These are phyloP conservation scores for Helianthus annuus DNA, from an alignment of 129 eudicot species.

Conservation along the genomic window HanXRQr2.0-SUNRISE NC_035444.2:77974781-77975280, in stretches of 20 bases:
- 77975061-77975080: constrained; percentile 29
- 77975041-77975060: constrained; percentile 36
- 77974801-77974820: background rate
- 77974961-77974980: constrained; percentile 22
- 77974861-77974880: constrained; percentile 15
- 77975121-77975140: constrained; percentile 24
- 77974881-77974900: constrained; percentile 33
- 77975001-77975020: constrained; percentile 33
- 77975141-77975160: constrained; percentile 24
- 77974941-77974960: constrained; percentile 24
- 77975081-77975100: constrained; percentile 34
- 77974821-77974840: background rate
- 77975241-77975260: background rate
- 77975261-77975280: too few relatives aligned
- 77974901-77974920: constrained; percentile 25
- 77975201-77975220: background rate
- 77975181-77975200: constrained; percentile 18
- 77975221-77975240: background rate
- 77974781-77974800: background rate
- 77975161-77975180: constrained; percentile 28
- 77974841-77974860: constrained; percentile 1
- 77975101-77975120: constrained; percentile 21
- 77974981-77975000: constrained; percentile 38
- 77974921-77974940: constrained; percentile 13
- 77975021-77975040: constrained; percentile 13